Base-by-base conservation (phyloP, 805 yeast genomes). In the Kregervanrija fluxuum region DNA sequence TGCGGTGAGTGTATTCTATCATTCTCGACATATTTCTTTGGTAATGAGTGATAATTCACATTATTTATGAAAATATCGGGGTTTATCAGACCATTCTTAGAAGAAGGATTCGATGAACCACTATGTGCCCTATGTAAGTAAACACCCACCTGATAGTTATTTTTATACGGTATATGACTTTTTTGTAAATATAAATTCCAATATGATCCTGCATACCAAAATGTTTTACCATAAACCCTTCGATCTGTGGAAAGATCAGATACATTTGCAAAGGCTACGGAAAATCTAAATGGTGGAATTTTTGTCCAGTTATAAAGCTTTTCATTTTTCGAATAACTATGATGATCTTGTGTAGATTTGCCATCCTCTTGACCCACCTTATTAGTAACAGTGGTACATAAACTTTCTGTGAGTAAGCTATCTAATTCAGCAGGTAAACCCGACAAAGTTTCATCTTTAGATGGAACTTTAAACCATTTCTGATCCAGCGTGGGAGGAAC, bases 191-290 rank as follows among this genome's bases (percentile, higher is more conserved):
- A 77, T 8, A 77, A 56, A 49, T 74, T 75, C 82, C 82, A 77
- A 51, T 70, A 74, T 10, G 80, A 74, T 0, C 82, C 82, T n/a
- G 80, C 79, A 52, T 75, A 76, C 79, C 80, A 76, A 32, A 74
- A 62, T 0, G 78, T 69, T 46, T 70, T 68, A 9, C 76, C 72
- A 50, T 76, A 76, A 1, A 73, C 72, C 36, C 80, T 59, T 51
- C 68, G 71, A 13, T 69, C 75, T 1, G 71, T 65, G 12, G 63
- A 57, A 13, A 77, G 59, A 11, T 67, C 67, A 3, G 74, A 67
- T 2, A 77, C 68, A 42, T 73, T 68, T 8, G 71, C 66, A 56
- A 77, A 77, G 4, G 77, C 73, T 40, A 75, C 67, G 0, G 79
- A 71, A 52, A 76, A 75, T 44, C 82, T 56, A 52, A 71, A 75